Base-by-base conservation (phyloP, 2,329 filamentous ascomycete genomes). In the Alternaria sp. region DNA sequence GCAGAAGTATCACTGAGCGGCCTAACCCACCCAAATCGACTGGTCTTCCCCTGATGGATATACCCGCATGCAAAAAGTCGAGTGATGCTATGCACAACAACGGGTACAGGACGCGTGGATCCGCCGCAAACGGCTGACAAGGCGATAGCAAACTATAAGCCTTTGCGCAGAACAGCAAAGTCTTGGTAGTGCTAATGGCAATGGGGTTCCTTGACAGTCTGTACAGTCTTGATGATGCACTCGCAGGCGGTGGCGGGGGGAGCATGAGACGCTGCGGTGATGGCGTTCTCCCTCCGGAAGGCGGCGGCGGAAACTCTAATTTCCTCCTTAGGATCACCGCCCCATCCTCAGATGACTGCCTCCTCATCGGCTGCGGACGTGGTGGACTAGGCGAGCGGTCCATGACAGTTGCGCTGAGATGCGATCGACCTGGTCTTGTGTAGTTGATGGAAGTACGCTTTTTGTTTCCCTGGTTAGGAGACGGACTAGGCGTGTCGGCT, bases 101-200 rank as follows among this genome's bases (percentile, higher is more conserved):
- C 4, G 91, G 88, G 68, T 90, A 89, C 5, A 88, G 84, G 5
- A 94, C 80, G 77, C 87, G 87, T 7, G 88, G 82, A 47, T 86
- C 89, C n/a, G 88, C 84, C 46, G 89, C 88, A 61, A 89, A 89
- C 0, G 93, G 93, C 76, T 88, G 88, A 77, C 94, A 97, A 1
- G 90, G 87, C 50, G 86, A 84, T 3, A 87, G 84, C 10, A 96
- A 80, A 0, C 88, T 88, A 12, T 86, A 80, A 9, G 94, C 80
- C 78, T 97, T 97, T 54, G 86, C 68, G 6, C 90, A 76, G 71
- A 97, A 94, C 1, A 94, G 70, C 1, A 79, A 71, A 3, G 92
- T 79, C 51, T 90, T 89, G 20, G 86, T 67, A 6, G 82, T 57
- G 53, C 64, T 64, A 26, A 73, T 64, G 10, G 75, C 69, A 6